Base-by-base conservation (phyloP, 108 stramenopile species). In the Parietichytrium sp. region DNA sequence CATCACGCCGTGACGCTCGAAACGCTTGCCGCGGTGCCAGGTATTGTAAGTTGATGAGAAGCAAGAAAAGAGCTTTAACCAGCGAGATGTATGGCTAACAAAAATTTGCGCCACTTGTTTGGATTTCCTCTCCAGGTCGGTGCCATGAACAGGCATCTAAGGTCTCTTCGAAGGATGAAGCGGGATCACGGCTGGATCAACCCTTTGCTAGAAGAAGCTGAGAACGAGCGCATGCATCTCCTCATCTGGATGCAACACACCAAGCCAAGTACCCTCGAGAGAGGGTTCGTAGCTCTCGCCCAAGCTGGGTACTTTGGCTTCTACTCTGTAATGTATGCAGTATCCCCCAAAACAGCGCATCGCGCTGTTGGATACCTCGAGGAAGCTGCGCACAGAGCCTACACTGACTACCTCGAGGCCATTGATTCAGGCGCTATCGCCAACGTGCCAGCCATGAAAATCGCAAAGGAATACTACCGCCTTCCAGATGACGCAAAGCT, bases 181-280 rank as follows among this genome's bases (percentile, higher is more conserved):
- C 86, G 93, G 30, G 95, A 93, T 83, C 91, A 89, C 51, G 98
- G 98, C 47, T 93, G 93, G 90, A 92, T 97, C 54, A 90, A 95
- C 81, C 89, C 96, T 82, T 94, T 98, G 50, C 83, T 97, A 33
- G 96, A 96, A 83, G 98, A 98, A 87, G 97, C 97, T 33, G 96
- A 96, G 87, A 98, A 98, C 83, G 97, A 98, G 87, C 90, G 94
- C 15, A 96, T 97, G 95, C 98, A 98, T 82, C 85, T 99, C 7
- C 78, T 97, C 45, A 93, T 93, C 27, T 97, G 94, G 85, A 89
- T 95, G 52, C 55, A 88, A 29, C 89, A 94, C 90, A 92, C 92
- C 86, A 86, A 96, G 61, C 93, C 93, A 12, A 87, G 90, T 54
- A 51, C 80, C 6, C 7, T 86, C 25, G 92, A 80, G 79, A 89